Percentiles rank a stretch among this genome's conserved stretches.
phyloP scores from a whole-genome alignment of 1,284 basidiomycete genomes.

The Cutaneotrichosporon arboriforme region DNA sequence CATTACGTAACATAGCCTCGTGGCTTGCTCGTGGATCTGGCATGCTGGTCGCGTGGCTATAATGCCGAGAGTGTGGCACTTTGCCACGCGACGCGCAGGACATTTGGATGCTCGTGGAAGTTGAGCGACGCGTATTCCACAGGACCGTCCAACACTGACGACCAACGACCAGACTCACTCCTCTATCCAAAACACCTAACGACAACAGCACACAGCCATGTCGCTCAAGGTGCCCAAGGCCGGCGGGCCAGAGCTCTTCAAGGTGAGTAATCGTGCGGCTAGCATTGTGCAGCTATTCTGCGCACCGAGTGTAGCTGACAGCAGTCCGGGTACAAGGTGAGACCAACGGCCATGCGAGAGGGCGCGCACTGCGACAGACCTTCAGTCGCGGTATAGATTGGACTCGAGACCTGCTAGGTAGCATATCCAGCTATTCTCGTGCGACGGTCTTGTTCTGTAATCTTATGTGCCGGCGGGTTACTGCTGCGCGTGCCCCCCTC shows the following conservation, averaged over 20 bases:
- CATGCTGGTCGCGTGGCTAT: background rate
- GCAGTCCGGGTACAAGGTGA: constrained; percentile 18
- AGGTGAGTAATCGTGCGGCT: constrained; percentile 55
- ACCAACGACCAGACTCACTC: too few species aligned
- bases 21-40: too few species aligned
- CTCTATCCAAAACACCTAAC: background rate
- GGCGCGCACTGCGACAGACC: background rate
- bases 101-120: constrained; percentile 3
- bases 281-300: background rate
- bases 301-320: background rate
- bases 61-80: constrained; percentile 1
- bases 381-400: background rate
- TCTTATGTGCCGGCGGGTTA: too few species aligned
- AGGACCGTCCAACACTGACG: too few species aligned
- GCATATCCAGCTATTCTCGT: background rate
- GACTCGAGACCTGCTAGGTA: too few species aligned
- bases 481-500: too few species aligned
- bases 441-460: too few species aligned
- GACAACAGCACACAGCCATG: constrained; percentile 7
- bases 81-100: constrained; percentile 1
- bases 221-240: constrained; percentile 66
- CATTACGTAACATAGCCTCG: too few species aligned
- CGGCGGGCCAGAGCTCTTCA: constrained; percentile 77
- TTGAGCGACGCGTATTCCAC: constrained; percentile 7
- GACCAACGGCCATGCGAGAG: too few species aligned